Percentiles rank a stretch among this genome's conserved stretches.
Conservation (phyloP, 2,329 filamentous ascomycete species). For the Beauveria medogensis region DNA sequence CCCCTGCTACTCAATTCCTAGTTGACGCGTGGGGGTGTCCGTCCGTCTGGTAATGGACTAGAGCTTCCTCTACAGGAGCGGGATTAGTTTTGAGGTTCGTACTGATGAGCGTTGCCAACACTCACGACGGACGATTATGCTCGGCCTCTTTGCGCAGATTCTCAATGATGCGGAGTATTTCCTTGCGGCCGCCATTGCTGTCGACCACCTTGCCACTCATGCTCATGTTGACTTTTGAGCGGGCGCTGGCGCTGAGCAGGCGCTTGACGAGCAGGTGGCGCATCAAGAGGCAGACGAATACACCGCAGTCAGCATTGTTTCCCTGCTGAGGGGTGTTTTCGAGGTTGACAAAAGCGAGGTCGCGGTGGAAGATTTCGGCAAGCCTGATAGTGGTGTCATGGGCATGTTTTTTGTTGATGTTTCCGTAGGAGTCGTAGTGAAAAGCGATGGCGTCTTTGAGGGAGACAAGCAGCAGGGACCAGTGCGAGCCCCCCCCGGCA, state of each 20-base stretch:
- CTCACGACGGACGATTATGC: conserved; percentile 65
- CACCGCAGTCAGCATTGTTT: conserved; percentile 84
- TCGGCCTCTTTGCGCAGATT: conserved; percentile 80
- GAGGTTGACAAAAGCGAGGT: conserved; percentile 70
- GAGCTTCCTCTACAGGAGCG: conserved; percentile 24
- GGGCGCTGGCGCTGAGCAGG: conserved; percentile 68
- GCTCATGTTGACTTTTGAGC: conserved; percentile 89
- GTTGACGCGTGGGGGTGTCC: conserved; percentile 35
- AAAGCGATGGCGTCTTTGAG: conserved; percentile 86
- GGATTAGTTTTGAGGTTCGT: not conserved
- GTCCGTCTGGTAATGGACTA: conserved; percentile 29
- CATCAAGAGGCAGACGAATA: conserved; percentile 95
- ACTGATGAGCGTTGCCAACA: conserved; percentile 17
- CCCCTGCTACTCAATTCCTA: conserved; percentile 27
- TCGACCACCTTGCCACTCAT: conserved; percentile 80
- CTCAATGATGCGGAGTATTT: conserved; percentile 88
- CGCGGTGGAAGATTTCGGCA: conserved; percentile 55
- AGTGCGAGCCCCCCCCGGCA: conserved; percentile 88
- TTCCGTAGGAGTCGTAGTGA: conserved; percentile 85
- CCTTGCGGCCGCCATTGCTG: conserved; percentile 70
- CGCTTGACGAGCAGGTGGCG: conserved; percentile 82
- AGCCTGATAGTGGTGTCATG: conserved; percentile 62
- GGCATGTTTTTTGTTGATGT: conserved; percentile 54
- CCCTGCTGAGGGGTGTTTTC: conserved; percentile 79
- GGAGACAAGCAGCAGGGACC: conserved; percentile 86